Conservation (phyloP, 371 early-diverging fungal species). For the Mucor velutinosus region DNA sequence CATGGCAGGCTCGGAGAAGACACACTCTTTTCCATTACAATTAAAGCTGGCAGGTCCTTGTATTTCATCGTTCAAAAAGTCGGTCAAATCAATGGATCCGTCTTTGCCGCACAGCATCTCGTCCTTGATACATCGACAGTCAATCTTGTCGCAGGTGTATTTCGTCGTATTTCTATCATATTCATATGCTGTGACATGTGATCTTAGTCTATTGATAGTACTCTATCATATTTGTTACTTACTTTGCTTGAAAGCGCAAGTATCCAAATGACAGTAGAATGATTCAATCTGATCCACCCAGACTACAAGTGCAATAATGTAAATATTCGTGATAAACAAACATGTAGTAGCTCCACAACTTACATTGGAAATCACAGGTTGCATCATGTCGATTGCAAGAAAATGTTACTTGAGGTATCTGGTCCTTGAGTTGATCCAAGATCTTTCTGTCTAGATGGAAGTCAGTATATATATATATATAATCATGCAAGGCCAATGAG, state of each 20-base stretch:
- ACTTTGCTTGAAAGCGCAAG: constrained; percentile 54
- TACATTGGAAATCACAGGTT: constrained; percentile 73
- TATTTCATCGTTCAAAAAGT: constrained; percentile 71
- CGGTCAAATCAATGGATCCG: constrained; percentile 73
- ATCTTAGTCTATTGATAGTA: not conserved
- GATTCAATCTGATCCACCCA: constrained; percentile 81
- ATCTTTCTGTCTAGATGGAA: constrained; percentile 56
- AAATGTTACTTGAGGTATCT: constrained; percentile 73
- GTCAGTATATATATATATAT: not conserved
- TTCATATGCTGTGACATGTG: constrained; percentile 11
- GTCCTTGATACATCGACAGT: constrained; percentile 74
- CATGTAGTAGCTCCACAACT: not conserved
- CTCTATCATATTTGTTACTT: not conserved
- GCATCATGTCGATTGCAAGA: constrained; percentile 56
- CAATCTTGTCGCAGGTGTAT: constrained; percentile 67
- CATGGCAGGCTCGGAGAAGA: constrained; percentile 75
- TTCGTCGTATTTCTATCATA: constrained; percentile 55
- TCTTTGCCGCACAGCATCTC: constrained; percentile 81
- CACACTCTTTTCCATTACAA: constrained; percentile 65
- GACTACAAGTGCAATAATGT: constrained; percentile 36
- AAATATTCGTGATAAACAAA: not conserved
- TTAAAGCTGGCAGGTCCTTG: constrained; percentile 76
- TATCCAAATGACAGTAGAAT: constrained; percentile 74
- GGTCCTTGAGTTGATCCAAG: constrained; percentile 60
- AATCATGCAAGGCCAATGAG: not conserved